Percentiles rank a stretch among this genome's conserved stretches.
phyloP scores from a whole-genome alignment of 495 filamentous ascomycete species.

The Aspergillus diversus region DNA sequence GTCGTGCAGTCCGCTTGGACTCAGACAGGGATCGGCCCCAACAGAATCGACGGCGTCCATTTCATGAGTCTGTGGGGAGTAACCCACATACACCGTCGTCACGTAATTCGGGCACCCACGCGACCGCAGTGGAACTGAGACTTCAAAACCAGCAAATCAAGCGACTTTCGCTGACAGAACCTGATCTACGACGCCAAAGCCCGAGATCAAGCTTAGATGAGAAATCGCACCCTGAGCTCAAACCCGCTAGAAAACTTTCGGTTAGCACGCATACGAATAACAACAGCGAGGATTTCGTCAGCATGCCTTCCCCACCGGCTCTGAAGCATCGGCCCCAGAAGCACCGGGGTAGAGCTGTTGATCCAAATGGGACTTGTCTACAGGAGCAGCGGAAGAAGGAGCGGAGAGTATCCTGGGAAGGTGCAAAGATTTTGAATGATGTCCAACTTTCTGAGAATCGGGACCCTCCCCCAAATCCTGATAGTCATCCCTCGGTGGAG shows the following conservation, averaged over 20 bases:
- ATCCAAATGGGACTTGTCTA: conserved; percentile 23
- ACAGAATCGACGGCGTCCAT: conserved; percentile 15
- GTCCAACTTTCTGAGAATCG: conserved; percentile 20
- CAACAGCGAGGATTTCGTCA: conserved; percentile 30
- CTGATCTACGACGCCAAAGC: conserved; percentile 42
- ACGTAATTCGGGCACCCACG: conserved; percentile 26
- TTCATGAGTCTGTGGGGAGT: conserved; percentile 10
- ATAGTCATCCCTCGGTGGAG: conserved; percentile 17
- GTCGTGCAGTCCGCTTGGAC: conserved; percentile 14
- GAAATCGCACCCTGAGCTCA: conserved; percentile 36
- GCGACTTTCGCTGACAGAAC: conserved; percentile 43
- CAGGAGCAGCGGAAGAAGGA: conserved; percentile 38
- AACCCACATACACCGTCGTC: conserved; percentile 42
- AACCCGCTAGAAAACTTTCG: conserved; percentile 35
- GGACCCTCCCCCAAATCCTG: conserved; percentile 15
- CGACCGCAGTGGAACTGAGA: conserved; percentile 42
- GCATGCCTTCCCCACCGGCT: conserved; percentile 46
- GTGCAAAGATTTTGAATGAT: conserved; percentile 43
- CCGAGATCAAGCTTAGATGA: conserved; percentile 40
- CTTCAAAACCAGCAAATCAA: conserved; percentile 46
- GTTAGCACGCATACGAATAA: conserved; percentile 31
- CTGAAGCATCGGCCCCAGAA: conserved; percentile 50
- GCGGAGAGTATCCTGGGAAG: conserved; percentile 51
- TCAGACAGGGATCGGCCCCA: conserved; percentile 19
- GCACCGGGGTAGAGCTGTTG: conserved; percentile 40